Base-by-base conservation (phyloP, 164 flowering plant genomes). In the Litsea cubeba region DNA sequence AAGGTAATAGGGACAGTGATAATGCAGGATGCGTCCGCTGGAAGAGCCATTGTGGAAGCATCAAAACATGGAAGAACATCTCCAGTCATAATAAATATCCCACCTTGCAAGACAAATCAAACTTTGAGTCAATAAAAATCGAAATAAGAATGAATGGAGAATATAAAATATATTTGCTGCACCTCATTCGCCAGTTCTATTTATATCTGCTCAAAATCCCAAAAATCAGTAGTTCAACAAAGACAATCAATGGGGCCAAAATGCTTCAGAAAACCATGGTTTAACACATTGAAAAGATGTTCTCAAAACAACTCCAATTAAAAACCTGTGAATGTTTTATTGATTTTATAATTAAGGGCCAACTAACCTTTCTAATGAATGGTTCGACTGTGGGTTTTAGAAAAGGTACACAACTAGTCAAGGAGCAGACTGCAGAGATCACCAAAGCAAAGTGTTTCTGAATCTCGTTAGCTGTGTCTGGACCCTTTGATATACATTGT, bases 61-160 rank as follows among this genome's bases (percentile, higher is more conserved):
- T 94, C 96, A 83, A 92, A 96, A 83, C 97, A 92, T 25, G 98
- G 99, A 77, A 96, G 97, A 74, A 96, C 99, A 89, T 96, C 99
- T 72, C 99, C 99, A 72, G 99, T 96, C 99, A 96, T 96, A 50
- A 85, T 94, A 72, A 96, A 87, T 60, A 96, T 54, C n/a, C 98
- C 99, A 83, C 99, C 99, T 96, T 87, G 72, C 79, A 78, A 62
- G 28, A 18, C 10, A 67, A 54, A 74, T 66, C 46, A 57, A 74
- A 30, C 17, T 24, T 66, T 74, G 46, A 54, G 46, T 51, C 46
- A 25, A 35, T 60, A 24, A 22, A n/a, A 10, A 22, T 8, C 5
- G 5, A 12, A 63, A 22, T 20, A 24, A 14, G 67, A 20, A 32
- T 14, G 5, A 68, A 17, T 57, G 32, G 35, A n/a, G 28, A 58